These are phyloP conservation scores for Candida pseudofarinosa DNA, from an alignment of 805 yeast genomes.

Conservation along the genomic window DNA sequence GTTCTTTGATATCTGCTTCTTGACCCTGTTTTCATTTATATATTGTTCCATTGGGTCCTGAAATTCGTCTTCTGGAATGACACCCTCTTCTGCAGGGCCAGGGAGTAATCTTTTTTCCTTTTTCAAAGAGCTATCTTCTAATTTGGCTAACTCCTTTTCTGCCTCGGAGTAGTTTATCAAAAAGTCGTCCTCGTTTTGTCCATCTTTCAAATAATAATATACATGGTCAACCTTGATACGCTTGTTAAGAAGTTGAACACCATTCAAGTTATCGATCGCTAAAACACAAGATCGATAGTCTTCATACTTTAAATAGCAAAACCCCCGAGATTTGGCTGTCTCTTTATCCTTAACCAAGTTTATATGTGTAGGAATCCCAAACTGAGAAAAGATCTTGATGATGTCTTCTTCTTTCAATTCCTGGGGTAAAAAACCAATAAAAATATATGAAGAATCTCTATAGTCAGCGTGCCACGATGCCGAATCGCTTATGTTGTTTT, in stretches of 20 bases:
- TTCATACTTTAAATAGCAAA: conserved; percentile 79
- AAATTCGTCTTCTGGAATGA: conserved; percentile 1
- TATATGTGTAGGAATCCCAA: conserved; percentile 78
- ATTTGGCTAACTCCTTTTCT: conserved; percentile 5
- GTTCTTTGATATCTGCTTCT: not conserved
- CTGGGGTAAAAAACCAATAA: conserved; percentile 66
- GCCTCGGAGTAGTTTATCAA: conserved; percentile 23
- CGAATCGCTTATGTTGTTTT: conserved; percentile 48
- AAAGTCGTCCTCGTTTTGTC: conserved; percentile 46
- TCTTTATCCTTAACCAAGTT: conserved; percentile 62
- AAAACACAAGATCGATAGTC: conserved; percentile 75
- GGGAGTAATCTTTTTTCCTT: conserved; percentile 6
- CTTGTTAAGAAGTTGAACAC: conserved; percentile 51
- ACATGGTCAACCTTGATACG: conserved; percentile 66
- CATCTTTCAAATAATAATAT: conserved; percentile 51
- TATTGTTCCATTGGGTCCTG: not conserved
- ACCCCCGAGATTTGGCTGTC: conserved; percentile 52
- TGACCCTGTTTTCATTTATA: not conserved
- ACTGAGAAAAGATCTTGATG: conserved; percentile 78
- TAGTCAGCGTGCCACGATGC: conserved; percentile 93
- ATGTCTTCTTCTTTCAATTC: conserved; percentile 73
- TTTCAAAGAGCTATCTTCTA: conserved; percentile 2
- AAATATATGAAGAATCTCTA: conserved; percentile 69
- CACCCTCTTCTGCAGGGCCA: not conserved
- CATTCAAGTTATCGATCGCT: conserved; percentile 88